Evolutionary conservation across 805 yeast genomes (phyloP).

Genomic region (Metschnikowia anglica): DNA sequence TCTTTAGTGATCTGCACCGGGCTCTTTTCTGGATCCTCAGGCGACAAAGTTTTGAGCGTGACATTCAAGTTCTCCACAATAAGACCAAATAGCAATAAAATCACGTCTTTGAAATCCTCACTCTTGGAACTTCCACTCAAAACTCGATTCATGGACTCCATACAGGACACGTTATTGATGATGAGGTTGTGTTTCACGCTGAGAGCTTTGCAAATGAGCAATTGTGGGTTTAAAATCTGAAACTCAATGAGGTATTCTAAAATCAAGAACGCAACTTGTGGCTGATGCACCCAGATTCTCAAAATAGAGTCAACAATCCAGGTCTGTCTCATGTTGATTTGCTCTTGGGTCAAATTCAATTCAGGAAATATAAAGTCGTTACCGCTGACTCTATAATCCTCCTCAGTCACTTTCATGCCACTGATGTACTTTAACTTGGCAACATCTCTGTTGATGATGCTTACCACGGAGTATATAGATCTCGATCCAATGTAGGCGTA

Average conservation of each 20-base stretch:
- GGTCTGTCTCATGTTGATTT: constrained; percentile 29
- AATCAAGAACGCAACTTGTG: constrained; percentile 44
- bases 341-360: constrained; percentile 25
- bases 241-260: constrained; percentile 44
- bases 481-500: constrained; percentile 83
- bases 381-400: constrained; percentile 28
- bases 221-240: constrained; percentile 31
- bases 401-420: constrained; percentile 33
- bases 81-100: constrained; percentile 23
- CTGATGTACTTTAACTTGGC: constrained; percentile 39
- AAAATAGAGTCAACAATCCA: constrained; percentile 41
- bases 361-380: constrained; percentile 35
- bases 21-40: constrained; percentile 21
- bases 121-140: constrained; percentile 25
- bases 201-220: constrained; percentile 30
- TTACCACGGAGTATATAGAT: constrained; percentile 60
- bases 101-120: constrained; percentile 21
- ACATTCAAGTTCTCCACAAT: constrained; percentile 34
- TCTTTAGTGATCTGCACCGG: constrained; percentile 29
- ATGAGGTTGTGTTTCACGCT: constrained; percentile 32
- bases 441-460: constrained; percentile 40
- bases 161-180: constrained; percentile 42
- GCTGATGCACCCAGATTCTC: constrained; percentile 46
- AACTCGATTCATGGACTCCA: constrained; percentile 42
- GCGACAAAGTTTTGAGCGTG: constrained; percentile 20